Evolutionary conservation across 1,284 basidiomycete genomes (phyloP), one percentile per base, ranked within the genome.

Genomic region (Hymenochaete sp.): DNA sequence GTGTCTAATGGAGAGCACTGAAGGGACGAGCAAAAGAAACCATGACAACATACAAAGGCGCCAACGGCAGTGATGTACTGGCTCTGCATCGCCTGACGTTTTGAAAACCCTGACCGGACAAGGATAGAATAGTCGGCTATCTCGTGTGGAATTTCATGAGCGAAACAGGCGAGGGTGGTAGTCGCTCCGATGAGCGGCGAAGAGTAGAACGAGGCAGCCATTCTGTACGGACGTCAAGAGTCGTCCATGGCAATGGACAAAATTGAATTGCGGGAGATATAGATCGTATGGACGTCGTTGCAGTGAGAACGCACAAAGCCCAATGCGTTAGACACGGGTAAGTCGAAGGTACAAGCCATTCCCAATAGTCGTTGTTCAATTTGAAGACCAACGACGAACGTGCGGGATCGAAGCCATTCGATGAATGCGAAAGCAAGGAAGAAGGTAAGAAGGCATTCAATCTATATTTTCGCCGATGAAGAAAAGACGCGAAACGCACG

Each of bases 91-190:
- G 89, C 89, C 62, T 92, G 86, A 53, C 66, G 71, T 64, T 93
- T 93, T 14, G 82, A 86, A 61, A 93, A 92, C 5, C 89, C 89
- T 53, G 85, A 89, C 45, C 90, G 83, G 42, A 91, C 77, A 28
- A 92, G 68, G 55, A 93, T 92, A 13, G 86, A 90, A 59, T 92
- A 92, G 62, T 93, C 89, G 14, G 89, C 90, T 49, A 93, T 92
- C 69, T 91, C 88, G 57, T 91, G 88, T 13, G 88, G 88, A 45
- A 92, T 91, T 62, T 93, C 89, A 61, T 93, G 89, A 4, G 87
- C 88, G 59, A 93, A 92, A 57, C 89, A 92, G 13, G 90, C 90
- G 38, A 93, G 72, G 9, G 89, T 91, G 2, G 89, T 92, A 42
- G 89, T 91, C 29, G 89, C 89, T 33, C 89, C 89, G 53, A 93